phyloP scores from a whole-genome alignment of 495 filamentous ascomycete species.

The Hypoxylon fuscum region DNA sequence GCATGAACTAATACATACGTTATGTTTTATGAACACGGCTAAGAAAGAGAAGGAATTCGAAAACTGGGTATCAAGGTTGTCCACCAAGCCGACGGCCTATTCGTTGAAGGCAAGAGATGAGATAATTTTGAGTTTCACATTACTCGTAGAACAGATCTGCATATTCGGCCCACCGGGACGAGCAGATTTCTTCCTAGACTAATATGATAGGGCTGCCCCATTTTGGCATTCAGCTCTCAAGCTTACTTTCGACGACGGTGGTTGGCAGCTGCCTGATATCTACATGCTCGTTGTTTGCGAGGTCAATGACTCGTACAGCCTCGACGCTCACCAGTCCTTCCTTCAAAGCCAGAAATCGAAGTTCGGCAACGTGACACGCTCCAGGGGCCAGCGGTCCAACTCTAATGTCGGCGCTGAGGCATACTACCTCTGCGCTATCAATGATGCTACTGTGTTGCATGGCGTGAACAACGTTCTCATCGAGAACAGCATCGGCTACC shows the following conservation, averaged over 20 bases:
- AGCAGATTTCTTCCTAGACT: neutral
- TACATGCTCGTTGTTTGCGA: conserved; percentile 80
- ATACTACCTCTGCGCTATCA: conserved; percentile 79
- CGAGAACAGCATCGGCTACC: conserved; percentile 80
- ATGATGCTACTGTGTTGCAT: conserved; percentile 77
- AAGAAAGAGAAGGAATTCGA: neutral
- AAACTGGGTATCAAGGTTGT: neutral
- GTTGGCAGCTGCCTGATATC: conserved; percentile 84
- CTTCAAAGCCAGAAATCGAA: conserved; percentile 80
- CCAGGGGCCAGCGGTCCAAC: conserved; percentile 80
- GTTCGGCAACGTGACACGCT: conserved; percentile 80
- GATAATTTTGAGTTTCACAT: too few species aligned
- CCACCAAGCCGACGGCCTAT: neutral
- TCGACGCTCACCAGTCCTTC: conserved; percentile 81
- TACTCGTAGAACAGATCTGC: too few species aligned
- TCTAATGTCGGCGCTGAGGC: conserved; percentile 82
- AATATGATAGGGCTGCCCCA: neutral
- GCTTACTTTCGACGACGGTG: conserved; percentile 64
- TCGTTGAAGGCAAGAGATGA: neutral
- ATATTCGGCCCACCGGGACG: neutral
- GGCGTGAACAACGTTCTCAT: conserved; percentile 84
- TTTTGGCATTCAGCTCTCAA: neutral
- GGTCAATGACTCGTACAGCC: conserved; percentile 82
- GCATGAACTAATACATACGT: neutral
- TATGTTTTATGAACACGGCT: neutral